phyloP scores from a whole-genome alignment of 768 basidiomycete genomes.

The Termitomyces bulborhizus region DNA sequence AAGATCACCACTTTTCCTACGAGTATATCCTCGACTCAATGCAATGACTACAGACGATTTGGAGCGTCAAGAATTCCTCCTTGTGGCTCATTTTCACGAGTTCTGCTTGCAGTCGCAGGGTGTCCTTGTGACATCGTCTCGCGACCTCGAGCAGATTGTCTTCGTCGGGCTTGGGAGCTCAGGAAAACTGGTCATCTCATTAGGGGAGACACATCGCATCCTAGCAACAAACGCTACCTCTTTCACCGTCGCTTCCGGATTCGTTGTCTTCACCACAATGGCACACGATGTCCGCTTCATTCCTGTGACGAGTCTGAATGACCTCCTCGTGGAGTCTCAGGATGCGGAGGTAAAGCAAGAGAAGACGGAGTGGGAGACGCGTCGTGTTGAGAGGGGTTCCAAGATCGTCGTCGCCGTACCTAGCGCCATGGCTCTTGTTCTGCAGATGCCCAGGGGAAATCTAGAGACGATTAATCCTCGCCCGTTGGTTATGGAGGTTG shows the following conservation, averaged over 20 bases:
- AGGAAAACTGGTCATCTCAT: constrained; percentile 57
- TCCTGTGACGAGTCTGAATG: constrained; percentile 35
- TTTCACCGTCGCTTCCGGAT: constrained; percentile 65
- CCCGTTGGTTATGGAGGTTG: constrained; percentile 82
- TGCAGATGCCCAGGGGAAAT: constrained; percentile 98
- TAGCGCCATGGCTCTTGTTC: constrained; percentile 79
- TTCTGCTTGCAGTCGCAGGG: constrained; percentile 48
- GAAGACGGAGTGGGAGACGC: constrained; percentile 49
- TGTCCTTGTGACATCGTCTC: constrained; percentile 15
- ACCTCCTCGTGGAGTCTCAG: constrained; percentile 19
- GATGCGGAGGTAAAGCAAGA: constrained; percentile 22
- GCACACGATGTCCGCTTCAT: constrained; percentile 77
- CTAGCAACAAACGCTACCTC: constrained; percentile 62
- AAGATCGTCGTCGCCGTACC: constrained; percentile 86
- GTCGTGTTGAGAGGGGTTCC: constrained; percentile 86
- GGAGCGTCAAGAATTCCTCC: constrained; percentile 14
- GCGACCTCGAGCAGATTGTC: constrained; percentile 17
- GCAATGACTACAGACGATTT: constrained; percentile 11
- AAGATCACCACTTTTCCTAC: constrained; percentile 9
- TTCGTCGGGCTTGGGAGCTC: constrained; percentile 61
- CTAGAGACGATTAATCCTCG: constrained; percentile 93
- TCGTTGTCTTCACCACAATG: constrained; percentile 80
- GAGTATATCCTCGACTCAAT: not conserved
- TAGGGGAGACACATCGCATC: constrained; percentile 21
- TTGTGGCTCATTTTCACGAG: constrained; percentile 43